phyloP scores from a whole-genome alignment of 495 filamentous ascomycete species.

The Parathielavia appendiculata region DNA sequence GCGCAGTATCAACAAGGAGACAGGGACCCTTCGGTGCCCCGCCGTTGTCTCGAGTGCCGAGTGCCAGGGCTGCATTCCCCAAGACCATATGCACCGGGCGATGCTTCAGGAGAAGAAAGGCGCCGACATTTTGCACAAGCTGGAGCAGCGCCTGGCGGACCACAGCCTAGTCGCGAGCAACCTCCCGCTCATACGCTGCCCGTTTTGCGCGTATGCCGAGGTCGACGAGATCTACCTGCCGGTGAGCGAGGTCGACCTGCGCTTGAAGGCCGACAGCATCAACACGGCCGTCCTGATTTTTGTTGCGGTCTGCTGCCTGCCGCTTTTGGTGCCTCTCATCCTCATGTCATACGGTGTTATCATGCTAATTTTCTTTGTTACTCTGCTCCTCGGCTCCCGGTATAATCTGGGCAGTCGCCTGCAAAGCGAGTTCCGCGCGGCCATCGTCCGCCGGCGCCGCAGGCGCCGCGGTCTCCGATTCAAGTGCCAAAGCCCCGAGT shows the following conservation, averaged over 20 bases:
- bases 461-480: constrained; percentile 67
- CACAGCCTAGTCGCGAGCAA: constrained; percentile 65
- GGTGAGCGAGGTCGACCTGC: constrained; percentile 39
- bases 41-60: constrained; percentile 56
- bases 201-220: constrained; percentile 88
- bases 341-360: constrained; percentile 35
- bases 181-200: constrained; percentile 75
- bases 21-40: constrained; percentile 71
- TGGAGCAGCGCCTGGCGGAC: constrained; percentile 71
- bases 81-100: constrained; percentile 62
- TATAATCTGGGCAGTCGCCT: constrained; percentile 35
- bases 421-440: constrained; percentile 42
- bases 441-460: constrained; percentile 55
- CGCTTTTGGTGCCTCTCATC: constrained; percentile 48
- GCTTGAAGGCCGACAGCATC: constrained; percentile 45
- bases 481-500: constrained; percentile 61
- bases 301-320: constrained; percentile 42
- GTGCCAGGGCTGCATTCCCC: constrained; percentile 70
- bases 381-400: constrained; percentile 36
- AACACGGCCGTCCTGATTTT: constrained; percentile 41
- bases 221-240: constrained; percentile 71
- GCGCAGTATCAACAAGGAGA: constrained; percentile 65
- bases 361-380: constrained; percentile 27
- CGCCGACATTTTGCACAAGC: constrained; percentile 59
- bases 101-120: constrained; percentile 63